A percentile compares a stretch with the other conserved stretches of the same genome.
These are phyloP conservation scores for Agaricus bisporus DNA, from an alignment of 768 basidiomycete species.

Conservation along the genomic window DNA sequence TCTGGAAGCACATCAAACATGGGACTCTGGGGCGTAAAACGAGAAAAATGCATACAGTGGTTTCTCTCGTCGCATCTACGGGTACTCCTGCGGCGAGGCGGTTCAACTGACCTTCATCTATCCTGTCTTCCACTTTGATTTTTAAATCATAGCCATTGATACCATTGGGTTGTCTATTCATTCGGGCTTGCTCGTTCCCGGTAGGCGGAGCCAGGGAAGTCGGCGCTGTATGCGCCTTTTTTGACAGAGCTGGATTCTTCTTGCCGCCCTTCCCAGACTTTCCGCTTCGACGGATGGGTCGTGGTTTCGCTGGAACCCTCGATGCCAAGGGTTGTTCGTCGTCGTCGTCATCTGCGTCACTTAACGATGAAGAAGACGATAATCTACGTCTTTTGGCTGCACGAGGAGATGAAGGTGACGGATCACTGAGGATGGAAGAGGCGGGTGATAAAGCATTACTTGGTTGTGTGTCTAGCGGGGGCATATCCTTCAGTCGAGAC, in stretches of 20 bases:
- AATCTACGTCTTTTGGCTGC: slow-evolving; percentile 47
- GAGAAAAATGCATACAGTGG: slow-evolving; percentile 22
- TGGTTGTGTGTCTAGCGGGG: slow-evolving; percentile 22
- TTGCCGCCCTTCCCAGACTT: slow-evolving; percentile 51
- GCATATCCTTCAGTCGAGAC: background rate
- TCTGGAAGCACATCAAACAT: slow-evolving; percentile 26
- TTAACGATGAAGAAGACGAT: slow-evolving; percentile 43
- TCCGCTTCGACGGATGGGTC: slow-evolving; percentile 35
- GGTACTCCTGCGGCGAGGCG: slow-evolving; percentile 78
- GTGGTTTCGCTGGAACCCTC: slow-evolving; percentile 21
- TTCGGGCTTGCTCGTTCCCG: slow-evolving; percentile 29
- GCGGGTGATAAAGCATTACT: slow-evolving; percentile 36
- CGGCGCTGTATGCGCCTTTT: slow-evolving; percentile 51
- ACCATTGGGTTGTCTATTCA: slow-evolving; percentile 38
- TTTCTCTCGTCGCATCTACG: slow-evolving; percentile 49
- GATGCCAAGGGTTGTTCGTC: slow-evolving; percentile 58
- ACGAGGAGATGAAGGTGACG: slow-evolving; percentile 37
- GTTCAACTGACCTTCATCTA: slow-evolving; percentile 72
- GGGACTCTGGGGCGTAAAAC: background rate
- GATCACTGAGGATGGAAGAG: slow-evolving; percentile 46
- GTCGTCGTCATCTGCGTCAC: slow-evolving; percentile 43
- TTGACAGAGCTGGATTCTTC: slow-evolving; percentile 51
- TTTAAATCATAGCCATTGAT: slow-evolving; percentile 40
- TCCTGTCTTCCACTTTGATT: slow-evolving; percentile 71
- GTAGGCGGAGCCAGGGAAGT: slow-evolving; percentile 35